Base-by-base conservation (phyloP, 2,329 filamentous ascomycete genomes). In the Colletotrichum sp. region DNA sequence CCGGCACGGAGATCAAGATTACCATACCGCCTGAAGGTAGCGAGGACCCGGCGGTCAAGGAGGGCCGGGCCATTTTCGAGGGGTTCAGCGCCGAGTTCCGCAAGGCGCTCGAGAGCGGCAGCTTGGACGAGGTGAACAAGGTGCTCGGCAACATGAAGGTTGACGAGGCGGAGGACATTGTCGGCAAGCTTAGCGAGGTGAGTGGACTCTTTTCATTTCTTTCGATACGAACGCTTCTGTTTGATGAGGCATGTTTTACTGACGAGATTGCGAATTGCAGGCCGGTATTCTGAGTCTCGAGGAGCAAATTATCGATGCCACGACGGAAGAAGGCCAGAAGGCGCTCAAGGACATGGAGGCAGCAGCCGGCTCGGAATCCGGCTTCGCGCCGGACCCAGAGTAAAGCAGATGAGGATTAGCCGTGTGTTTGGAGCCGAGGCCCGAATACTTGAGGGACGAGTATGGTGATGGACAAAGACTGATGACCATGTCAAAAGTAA, bases 221-320 rank as follows among this genome's bases (percentile, higher is more conserved):
- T 67, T 32, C 32, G 48, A 55, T 66, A 48, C 26, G 30, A 63
- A 18, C 24, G 55, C 55, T 30, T 34, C 66, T 72, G 10, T 8
- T 34, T n/a, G 61, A 63, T 43, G 72, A 67, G 63, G 61, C 39
- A n/a, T 21, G n/a, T 52, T n/a, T 73, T 78, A 67, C 82, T 85
- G 77, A 85, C 76, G 21, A 74, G 48, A 61, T 63, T 60, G 15
- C 65, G 36, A 61, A 59, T 34, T 39, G 68, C 78, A 93, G 86
- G 95, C 95, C 18, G 95, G 95, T 48, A 96, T 98, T 88, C 86
- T 99, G 79, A 98, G 95, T 83, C 84, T 99, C 67, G 96, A 99
- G 83, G 93, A 98, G 82, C 93, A 98, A 66, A 95, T 99, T 67
- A 98, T 99, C 79, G 97, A 99, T 86, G 95, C 96, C 2, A 99